A percentile compares a stretch with the other conserved stretches of the same genome.
phyloP scores from a whole-genome alignment of 345 rosid species.

The Eucalyptus pauciflora region DNA sequence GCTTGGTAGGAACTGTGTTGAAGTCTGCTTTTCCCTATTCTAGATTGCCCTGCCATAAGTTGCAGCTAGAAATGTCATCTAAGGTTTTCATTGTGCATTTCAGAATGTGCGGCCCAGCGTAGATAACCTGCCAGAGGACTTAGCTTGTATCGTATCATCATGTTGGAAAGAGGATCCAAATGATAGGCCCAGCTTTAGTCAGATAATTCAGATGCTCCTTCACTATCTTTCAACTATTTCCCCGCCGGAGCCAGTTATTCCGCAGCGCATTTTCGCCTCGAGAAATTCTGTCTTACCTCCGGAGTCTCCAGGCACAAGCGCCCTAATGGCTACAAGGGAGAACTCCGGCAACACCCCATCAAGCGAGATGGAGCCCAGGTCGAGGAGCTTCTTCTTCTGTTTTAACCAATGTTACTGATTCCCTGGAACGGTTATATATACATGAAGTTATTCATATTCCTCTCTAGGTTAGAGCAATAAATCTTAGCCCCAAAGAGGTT shows the following conservation, averaged over 20 bases:
- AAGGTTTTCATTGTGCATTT: not conserved
- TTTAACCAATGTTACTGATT: slow-evolving; percentile 48
- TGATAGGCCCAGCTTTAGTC: slow-evolving; percentile 69
- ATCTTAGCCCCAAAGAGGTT: not conserved
- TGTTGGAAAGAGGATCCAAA: slow-evolving; percentile 98
- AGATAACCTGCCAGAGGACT: slow-evolving; percentile 66
- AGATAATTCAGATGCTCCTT: slow-evolving; percentile 80
- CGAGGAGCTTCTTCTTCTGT: slow-evolving; percentile 69
- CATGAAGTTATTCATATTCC: not conserved
- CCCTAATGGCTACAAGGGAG: slow-evolving; percentile 64
- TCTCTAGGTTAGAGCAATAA: slow-evolving; percentile 8
- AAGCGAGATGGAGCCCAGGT: slow-evolving; percentile 13
- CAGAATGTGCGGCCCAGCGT: slow-evolving; percentile 90
- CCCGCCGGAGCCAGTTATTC: slow-evolving; percentile 42
- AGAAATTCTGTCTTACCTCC: slow-evolving; percentile 67
- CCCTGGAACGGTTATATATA: not conserved
- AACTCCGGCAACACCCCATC: slow-evolving; percentile 23
- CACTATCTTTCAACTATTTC: slow-evolving; percentile 51
- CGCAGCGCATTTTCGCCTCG: slow-evolving; percentile 30
- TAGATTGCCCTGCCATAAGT: not conserved
- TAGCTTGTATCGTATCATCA: slow-evolving; percentile 73
- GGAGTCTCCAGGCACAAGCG: slow-evolving; percentile 82
- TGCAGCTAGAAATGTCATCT: not conserved
- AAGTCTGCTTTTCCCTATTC: not conserved
- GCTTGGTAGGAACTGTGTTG: not conserved